phyloP scores from a whole-genome alignment of 805 yeast species.

The Zygoascus flipseniorum region DNA sequence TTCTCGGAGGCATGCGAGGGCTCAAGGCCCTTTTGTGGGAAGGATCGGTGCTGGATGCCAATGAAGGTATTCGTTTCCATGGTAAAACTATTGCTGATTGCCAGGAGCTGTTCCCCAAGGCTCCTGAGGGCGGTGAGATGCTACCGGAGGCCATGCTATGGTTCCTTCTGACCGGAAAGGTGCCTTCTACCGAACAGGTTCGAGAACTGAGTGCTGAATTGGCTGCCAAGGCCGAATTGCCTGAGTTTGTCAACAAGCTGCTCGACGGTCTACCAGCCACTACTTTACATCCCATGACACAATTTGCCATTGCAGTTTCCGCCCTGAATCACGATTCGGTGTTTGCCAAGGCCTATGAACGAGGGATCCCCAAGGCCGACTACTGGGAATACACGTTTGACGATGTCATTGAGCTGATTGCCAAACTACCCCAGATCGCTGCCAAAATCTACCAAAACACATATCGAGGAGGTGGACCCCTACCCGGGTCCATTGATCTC shows the following conservation, averaged over 20 bases:
- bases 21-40: constrained; percentile 71
- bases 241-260: constrained; percentile 52
- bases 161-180: constrained; percentile 67
- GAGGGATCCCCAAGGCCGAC: constrained; percentile 57
- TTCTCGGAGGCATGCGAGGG: constrained; percentile 75
- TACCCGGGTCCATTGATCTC: constrained; percentile 36
- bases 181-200: constrained; percentile 55
- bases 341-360: constrained; percentile 65
- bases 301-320: constrained; percentile 64
- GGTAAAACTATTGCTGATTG: constrained; percentile 68
- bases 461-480: constrained; percentile 43
- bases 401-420: constrained; percentile 60
- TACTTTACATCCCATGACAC: constrained; percentile 78
- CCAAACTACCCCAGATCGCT: constrained; percentile 65
- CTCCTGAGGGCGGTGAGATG: constrained; percentile 46
- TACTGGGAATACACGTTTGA: constrained; percentile 73
- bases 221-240: constrained; percentile 57
- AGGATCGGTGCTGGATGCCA: constrained; percentile 67
- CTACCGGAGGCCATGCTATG: constrained; percentile 62
- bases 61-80: constrained; percentile 70
- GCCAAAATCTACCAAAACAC: constrained; percentile 65
- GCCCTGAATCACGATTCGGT: constrained; percentile 63
- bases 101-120: constrained; percentile 56
- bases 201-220: constrained; percentile 49
- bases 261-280: constrained; percentile 52